Conservation (phyloP, 2,329 filamentous ascomycete species). For the Monascus ruber region DNA sequence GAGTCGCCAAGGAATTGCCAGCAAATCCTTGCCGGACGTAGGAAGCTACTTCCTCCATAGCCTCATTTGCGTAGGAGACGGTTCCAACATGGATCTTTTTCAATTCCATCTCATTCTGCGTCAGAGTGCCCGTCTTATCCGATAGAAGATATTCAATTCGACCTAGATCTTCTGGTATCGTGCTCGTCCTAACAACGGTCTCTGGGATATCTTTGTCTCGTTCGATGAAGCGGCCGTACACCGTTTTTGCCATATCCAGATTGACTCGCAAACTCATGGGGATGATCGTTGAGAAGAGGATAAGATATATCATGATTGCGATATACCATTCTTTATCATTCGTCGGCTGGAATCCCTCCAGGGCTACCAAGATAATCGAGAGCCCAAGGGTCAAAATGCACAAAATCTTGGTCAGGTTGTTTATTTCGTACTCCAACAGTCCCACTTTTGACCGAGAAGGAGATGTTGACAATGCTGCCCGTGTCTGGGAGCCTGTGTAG, state of each 20-base stretch:
- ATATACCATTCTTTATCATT: constrained; percentile 66
- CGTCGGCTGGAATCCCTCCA: constrained; percentile 61
- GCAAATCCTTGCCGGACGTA: constrained; percentile 81
- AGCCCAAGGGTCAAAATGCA: constrained; percentile 78
- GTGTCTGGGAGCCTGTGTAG: constrained; percentile 88
- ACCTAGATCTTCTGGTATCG: constrained; percentile 91
- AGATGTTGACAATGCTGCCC: constrained; percentile 85
- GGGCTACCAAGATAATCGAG: constrained; percentile 75
- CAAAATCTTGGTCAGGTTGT: constrained; percentile 90
- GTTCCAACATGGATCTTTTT: constrained; percentile 98
- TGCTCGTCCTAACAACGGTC: constrained; percentile 89
- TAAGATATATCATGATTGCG: constrained; percentile 94
- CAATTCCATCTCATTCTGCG: constrained; percentile 96
- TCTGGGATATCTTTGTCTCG: constrained; percentile 79
- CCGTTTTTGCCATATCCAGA: constrained; percentile 90
- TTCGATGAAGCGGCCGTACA: constrained; percentile 93
- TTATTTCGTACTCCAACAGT: constrained; percentile 89
- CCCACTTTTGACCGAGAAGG: constrained; percentile 89
- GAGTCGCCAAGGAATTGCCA: constrained; percentile 51
- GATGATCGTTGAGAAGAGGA: constrained; percentile 98
- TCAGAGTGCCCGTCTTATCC: constrained; percentile 96
- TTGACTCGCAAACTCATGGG: constrained; percentile 95
- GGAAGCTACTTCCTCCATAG: constrained; percentile 89
- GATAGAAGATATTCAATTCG: constrained; percentile 92
- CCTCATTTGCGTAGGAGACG: constrained; percentile 94